Percentiles rank a stretch among this genome's conserved stretches.
These are phyloP conservation scores for Talaromyces sp. DNA, from an alignment of 2,329 filamentous ascomycete species.

Conservation along the genomic window DNA sequence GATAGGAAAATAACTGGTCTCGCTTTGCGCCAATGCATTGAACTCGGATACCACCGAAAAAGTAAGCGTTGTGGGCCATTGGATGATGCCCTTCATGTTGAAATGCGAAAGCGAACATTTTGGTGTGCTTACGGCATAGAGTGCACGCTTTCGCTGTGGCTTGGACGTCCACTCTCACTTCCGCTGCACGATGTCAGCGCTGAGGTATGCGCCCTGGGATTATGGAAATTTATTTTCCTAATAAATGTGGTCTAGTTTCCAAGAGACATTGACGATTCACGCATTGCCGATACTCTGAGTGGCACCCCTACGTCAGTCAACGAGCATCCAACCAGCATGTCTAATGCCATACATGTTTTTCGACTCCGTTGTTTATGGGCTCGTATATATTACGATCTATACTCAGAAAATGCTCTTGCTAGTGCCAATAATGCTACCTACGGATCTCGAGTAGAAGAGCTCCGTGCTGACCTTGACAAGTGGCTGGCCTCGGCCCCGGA, in stretches of 20 bases:
- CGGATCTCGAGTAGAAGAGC: neutral
- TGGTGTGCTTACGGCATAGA: constrained; percentile 25
- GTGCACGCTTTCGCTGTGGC: constrained; percentile 17
- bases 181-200: constrained; percentile 23
- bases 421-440: neutral
- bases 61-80: constrained; percentile 3
- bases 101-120: constrained; percentile 23
- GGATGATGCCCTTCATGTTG: constrained; percentile 12
- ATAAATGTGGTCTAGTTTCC: constrained; percentile 16
- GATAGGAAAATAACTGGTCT: constrained; percentile 25
- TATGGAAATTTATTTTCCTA: no score
- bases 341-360: constrained; percentile 13
- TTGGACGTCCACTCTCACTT: constrained; percentile 24
- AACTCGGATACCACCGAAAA: constrained; percentile 28
- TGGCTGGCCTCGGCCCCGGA: neutral
- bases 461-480: constrained; percentile 3
- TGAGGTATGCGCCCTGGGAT: constrained; percentile 14
- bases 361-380: constrained; percentile 11
- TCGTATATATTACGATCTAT: constrained; percentile 10
- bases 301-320: constrained; percentile 14
- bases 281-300: constrained; percentile 17
- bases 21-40: constrained; percentile 28
- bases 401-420: neutral
- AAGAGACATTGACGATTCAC: constrained; percentile 26
- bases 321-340: constrained; percentile 12